Evolutionary conservation across 306 rosid species (phyloP).

Genomic region (Cicer chorassanicum): DNA sequence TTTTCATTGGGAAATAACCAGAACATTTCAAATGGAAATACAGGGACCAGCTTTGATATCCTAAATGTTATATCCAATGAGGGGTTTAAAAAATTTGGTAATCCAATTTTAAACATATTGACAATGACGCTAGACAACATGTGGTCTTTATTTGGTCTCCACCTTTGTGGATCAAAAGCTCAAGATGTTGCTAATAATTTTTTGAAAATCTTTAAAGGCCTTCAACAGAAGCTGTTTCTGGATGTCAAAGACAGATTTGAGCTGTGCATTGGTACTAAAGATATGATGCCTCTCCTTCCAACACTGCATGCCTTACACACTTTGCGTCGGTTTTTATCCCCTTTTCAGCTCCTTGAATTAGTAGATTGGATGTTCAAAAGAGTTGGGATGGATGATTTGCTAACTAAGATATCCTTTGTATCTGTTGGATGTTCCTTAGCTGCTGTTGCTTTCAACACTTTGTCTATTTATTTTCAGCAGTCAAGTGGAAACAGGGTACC

Average conservation of each 20-base stretch:
- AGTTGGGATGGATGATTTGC: conserved; percentile 48
- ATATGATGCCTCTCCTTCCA: conserved; percentile 57
- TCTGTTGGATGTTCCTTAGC: conserved; percentile 77
- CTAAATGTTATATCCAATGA: conserved; percentile 51
- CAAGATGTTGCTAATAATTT: conserved; percentile 45
- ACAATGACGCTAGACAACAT: conserved; percentile 58
- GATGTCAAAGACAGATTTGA: conserved; percentile 60
- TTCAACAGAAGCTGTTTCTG: conserved; percentile 57
- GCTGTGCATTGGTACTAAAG: conserved; percentile 49
- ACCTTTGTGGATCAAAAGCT: conserved; percentile 50
- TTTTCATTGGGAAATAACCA: conserved; percentile 55
- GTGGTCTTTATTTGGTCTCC: conserved; percentile 52
- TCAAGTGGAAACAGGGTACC: conserved; percentile 53
- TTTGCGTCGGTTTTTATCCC: conserved; percentile 65
- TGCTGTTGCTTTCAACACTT: conserved; percentile 68
- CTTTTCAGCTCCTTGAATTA: conserved; percentile 77
- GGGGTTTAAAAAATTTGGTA: conserved; percentile 55
- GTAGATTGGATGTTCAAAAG: conserved; percentile 77
- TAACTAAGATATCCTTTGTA: conserved; percentile 49
- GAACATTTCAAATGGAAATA: conserved; percentile 44
- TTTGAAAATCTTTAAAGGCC: conserved; percentile 57
- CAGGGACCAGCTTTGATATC: conserved; percentile 47
- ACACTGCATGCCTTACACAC: conserved; percentile 57
- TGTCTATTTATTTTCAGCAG: conserved; percentile 65
- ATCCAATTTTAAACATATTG: conserved; percentile 66